Conservation (phyloP, 441 rosid species). For the Pelargonium fulgidum region DNA sequence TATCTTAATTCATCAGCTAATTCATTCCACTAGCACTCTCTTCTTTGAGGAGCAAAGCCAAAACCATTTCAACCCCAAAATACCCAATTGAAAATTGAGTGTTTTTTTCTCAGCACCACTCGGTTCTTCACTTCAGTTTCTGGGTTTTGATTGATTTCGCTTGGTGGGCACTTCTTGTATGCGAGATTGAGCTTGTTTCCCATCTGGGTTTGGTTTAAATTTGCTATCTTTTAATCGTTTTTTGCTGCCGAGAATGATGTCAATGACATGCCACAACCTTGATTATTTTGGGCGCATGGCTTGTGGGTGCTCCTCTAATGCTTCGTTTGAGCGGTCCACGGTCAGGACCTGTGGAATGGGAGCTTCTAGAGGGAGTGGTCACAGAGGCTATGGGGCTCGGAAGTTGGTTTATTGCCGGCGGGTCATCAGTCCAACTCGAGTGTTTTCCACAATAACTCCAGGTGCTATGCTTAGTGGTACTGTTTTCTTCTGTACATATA, state of each 20-base stretch:
- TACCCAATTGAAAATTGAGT: conserved; percentile 9
- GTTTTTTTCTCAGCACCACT: conserved; percentile 12
- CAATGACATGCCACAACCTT: conserved; percentile 56
- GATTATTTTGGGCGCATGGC: conserved; percentile 38
- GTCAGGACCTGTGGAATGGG: conserved; percentile 31
- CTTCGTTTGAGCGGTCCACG: conserved; percentile 21
- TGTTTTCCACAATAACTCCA: conserved; percentile 46
- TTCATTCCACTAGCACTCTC: not conserved
- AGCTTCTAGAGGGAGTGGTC: conserved; percentile 26
- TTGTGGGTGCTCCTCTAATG: conserved; percentile 53
- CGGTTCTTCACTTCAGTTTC: conserved; percentile 5
- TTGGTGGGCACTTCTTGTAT: not conserved
- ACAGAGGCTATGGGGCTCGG: conserved; percentile 27
- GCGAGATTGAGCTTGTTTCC: not conserved
- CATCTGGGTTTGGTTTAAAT: conserved; percentile 22
- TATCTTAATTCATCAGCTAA: not conserved
- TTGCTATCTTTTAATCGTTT: conserved; percentile 8
- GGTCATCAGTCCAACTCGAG: conserved; percentile 37
- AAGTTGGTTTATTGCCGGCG: conserved; percentile 43
- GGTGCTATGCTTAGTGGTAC: conserved; percentile 52
- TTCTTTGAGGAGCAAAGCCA: not conserved
- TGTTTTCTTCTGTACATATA: not conserved
- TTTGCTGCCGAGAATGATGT: conserved; percentile 44
- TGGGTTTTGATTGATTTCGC: conserved; percentile 7
- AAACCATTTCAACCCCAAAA: not conserved